Evolutionary conservation across 1,284 basidiomycete genomes (phyloP).

Genomic region (Puccinia hordei): DNA sequence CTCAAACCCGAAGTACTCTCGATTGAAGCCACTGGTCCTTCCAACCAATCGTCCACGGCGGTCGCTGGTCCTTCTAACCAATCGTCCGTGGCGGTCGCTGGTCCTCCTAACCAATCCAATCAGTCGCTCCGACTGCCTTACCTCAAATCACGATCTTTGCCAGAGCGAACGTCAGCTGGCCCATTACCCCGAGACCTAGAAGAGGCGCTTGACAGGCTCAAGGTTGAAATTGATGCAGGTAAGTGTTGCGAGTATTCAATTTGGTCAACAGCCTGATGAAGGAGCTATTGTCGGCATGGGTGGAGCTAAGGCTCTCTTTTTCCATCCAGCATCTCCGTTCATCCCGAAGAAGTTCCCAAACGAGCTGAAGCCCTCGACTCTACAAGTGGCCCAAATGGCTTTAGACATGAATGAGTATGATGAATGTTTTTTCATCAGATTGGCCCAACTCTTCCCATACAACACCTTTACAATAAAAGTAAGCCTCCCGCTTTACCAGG

Average conservation of each 20-base stretch:
- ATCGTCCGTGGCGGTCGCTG: not conserved
- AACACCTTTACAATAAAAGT: conserved; percentile 71
- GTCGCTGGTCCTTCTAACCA: conserved; percentile 15
- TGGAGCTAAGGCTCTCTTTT: not conserved
- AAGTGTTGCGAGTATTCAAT: not conserved
- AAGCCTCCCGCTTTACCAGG: not conserved
- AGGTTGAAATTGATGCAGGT: conserved; percentile 47
- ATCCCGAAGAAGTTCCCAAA: conserved; percentile 75
- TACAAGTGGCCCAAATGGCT: conserved; percentile 73
- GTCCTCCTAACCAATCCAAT: not conserved
- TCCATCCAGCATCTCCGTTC: conserved; percentile 42
- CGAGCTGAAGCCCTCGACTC: conserved; percentile 72
- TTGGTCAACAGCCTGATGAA: not conserved
- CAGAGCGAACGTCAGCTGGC: conserved; percentile 20
- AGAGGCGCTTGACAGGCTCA: conserved; percentile 34
- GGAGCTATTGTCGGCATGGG: not conserved
- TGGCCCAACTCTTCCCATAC: conserved; percentile 85
- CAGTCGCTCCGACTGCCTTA: conserved; percentile 13
- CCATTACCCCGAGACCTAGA: conserved; percentile 20
- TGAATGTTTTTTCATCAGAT: conserved; percentile 83
- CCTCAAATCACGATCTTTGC: conserved; percentile 29
- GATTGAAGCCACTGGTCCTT: not conserved
- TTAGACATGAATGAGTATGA: conserved; percentile 82
- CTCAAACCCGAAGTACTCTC: not conserved
- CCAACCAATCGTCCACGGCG: not conserved